These are phyloP conservation scores for Colletotrichum chlorophyti DNA, from an alignment of 2,329 filamentous ascomycete genomes.

Conservation along the genomic window DNA sequence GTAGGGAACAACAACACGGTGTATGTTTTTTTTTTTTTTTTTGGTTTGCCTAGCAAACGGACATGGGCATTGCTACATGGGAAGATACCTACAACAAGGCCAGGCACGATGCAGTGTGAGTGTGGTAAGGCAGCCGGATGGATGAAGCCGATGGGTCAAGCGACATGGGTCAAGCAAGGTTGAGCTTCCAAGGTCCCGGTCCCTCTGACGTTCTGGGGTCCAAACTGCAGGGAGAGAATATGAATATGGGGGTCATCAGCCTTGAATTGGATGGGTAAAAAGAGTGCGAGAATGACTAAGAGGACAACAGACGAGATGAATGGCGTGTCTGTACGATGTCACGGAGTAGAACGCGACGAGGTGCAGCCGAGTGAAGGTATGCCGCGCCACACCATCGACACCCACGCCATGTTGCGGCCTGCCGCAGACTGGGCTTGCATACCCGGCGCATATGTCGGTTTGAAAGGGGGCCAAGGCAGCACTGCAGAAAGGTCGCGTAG, in stretches of 20 bases:
- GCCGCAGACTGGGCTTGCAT: constrained; percentile 17
- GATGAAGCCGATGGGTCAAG: too few species aligned
- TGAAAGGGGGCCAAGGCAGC: too few species aligned
- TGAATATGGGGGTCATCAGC: background rate
- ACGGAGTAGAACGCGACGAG: too few species aligned
- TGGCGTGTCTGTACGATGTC: too few species aligned
- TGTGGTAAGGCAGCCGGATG: too few species aligned
- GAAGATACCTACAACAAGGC: constrained; percentile 3
- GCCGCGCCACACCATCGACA: constrained; percentile 21
- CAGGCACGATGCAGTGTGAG: background rate
- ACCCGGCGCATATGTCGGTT: too few species aligned
- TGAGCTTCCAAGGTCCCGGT: constrained; percentile 15
- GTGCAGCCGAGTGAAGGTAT: constrained; percentile 22
- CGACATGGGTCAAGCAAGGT: too few species aligned
- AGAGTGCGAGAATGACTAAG: constrained; percentile 17
- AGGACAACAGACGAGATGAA: constrained; percentile 7
- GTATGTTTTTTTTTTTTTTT: too few species aligned
- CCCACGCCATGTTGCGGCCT: constrained; percentile 10
- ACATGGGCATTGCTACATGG: background rate
- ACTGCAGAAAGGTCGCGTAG: too few species aligned
- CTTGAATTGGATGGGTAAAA: background rate
- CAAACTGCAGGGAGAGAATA: background rate
- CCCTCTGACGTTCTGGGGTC: constrained; percentile 23
- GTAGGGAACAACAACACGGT: constrained; percentile 5
- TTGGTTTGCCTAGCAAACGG: constrained; percentile 15